A percentile compares a stretch with the other conserved stretches of the same genome.
These are phyloP conservation scores for Fusarium agapanthi DNA, from an alignment of 2,329 filamentous ascomycete genomes.

Conservation along the genomic window DNA sequence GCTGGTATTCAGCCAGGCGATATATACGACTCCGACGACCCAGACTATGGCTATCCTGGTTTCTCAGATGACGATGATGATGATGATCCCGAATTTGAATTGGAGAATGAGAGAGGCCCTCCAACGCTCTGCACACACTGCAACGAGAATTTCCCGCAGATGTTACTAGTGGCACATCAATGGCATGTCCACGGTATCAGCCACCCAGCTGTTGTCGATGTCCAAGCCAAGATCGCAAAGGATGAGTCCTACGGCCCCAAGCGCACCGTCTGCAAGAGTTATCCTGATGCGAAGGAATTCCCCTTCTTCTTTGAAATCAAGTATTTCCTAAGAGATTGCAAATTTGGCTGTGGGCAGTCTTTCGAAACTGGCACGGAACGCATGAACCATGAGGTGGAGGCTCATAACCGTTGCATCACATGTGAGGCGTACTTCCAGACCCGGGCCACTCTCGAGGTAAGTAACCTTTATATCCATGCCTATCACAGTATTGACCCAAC, in stretches of 20 bases:
- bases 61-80: background rate
- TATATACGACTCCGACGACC: background rate
- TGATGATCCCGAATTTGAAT: background rate
- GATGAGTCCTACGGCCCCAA: background rate
- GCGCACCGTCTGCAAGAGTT: background rate
- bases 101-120: background rate
- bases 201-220: background rate
- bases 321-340: background rate
- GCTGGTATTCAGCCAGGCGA: background rate
- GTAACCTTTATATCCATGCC: background rate
- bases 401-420: background rate
- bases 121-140: background rate
- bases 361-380: background rate
- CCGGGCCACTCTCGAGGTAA: background rate
- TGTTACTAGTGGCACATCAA: background rate
- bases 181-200: background rate
- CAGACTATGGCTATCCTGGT: background rate
- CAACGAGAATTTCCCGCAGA: background rate
- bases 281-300: background rate
- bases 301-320: background rate
- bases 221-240: background rate
- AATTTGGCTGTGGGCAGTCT: background rate
- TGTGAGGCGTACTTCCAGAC: background rate
- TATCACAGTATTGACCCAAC: rapidly evolving
- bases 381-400: background rate